A percentile compares a stretch with the other conserved stretches of the same genome.
phyloP scores from a whole-genome alignment of 441 rosid genomes.

The Populus hybrid region DNA sequence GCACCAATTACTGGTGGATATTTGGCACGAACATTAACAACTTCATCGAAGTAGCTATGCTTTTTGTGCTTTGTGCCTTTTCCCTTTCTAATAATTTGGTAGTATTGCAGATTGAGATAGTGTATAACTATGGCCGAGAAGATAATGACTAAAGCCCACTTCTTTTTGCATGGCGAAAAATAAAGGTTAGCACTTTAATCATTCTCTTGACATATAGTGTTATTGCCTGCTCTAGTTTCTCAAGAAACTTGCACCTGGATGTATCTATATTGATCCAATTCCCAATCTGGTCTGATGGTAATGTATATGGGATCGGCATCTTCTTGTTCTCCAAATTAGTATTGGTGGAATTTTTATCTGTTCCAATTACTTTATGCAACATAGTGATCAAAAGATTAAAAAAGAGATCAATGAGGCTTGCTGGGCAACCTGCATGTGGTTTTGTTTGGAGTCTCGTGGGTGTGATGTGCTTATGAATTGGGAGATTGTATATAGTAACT shows the following conservation, averaged over 20 bases:
- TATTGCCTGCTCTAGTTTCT: conserved; percentile 3
- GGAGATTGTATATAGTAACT: not conserved
- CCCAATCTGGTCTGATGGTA: not conserved
- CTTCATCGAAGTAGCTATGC: not conserved
- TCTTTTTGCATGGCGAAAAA: conserved; percentile 17
- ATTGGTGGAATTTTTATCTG: no score
- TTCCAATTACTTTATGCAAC: not conserved
- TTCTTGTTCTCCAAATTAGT: not conserved
- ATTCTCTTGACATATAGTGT: not conserved
- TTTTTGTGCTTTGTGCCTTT: not conserved
- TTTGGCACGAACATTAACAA: not conserved
- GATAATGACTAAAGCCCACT: conserved; percentile 45
- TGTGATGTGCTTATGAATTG: not conserved
- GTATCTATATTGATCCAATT: not conserved
- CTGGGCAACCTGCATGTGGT: not conserved
- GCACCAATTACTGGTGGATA: not conserved
- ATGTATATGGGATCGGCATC: not conserved
- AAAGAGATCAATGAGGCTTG: not conserved
- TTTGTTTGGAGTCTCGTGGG: not conserved
- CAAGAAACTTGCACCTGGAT: not conserved
- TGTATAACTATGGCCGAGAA: conserved; percentile 78
- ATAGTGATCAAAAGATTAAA: not conserved
- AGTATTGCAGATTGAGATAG: conserved; percentile 76
- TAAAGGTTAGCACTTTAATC: conserved; percentile 37
- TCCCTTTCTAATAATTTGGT: conserved; percentile 16